phyloP scores from a whole-genome alignment of 2,329 filamentous ascomycete genomes.

The Talaromyces piceae region DNA sequence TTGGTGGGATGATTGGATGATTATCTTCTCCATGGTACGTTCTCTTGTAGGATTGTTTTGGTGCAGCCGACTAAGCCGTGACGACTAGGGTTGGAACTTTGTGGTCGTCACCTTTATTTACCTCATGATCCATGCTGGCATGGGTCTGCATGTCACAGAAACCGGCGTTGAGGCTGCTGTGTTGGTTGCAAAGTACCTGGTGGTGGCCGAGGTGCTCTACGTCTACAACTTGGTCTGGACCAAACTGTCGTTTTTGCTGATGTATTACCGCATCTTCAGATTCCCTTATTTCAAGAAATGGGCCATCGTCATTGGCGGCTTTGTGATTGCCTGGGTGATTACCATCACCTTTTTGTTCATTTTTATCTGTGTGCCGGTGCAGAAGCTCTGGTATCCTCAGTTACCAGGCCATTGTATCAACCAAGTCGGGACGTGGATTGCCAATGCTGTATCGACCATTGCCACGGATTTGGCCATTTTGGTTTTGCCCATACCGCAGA shows the following conservation, averaged over 20 bases:
- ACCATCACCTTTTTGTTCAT: slow-evolving; percentile 22
- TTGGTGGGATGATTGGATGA: slow-evolving; percentile 48
- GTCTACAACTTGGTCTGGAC: slow-evolving; percentile 26
- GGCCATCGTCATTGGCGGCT: slow-evolving; percentile 20
- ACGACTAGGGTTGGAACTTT: slow-evolving; percentile 17
- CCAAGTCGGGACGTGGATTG: slow-evolving; percentile 21
- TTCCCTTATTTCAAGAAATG: slow-evolving; percentile 22
- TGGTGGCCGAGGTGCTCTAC: slow-evolving; percentile 35
- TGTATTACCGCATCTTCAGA: slow-evolving; percentile 24
- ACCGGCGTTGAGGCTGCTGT: slow-evolving; percentile 30
- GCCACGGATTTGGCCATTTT: slow-evolving; percentile 21
- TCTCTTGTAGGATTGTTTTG: neutral
- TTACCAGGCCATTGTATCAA: slow-evolving; percentile 22
- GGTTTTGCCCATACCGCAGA: slow-evolving; percentile 19
- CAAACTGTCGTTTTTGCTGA: slow-evolving; percentile 20
- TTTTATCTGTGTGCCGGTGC: slow-evolving; percentile 23
- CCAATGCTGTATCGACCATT: slow-evolving; percentile 20
- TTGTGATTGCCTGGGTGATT: slow-evolving; percentile 21
- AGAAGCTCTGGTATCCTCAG: slow-evolving; percentile 22
- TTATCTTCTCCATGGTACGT: slow-evolving; percentile 43
- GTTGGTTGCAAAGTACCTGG: slow-evolving; percentile 24
- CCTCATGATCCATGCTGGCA: slow-evolving; percentile 40
- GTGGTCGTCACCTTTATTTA: slow-evolving; percentile 43
- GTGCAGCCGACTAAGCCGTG: neutral
- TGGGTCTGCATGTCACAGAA: slow-evolving; percentile 42